These are phyloP conservation scores for Trifolium dubium DNA, from an alignment of 306 rosid species.

Conservation along the genomic window DNA sequence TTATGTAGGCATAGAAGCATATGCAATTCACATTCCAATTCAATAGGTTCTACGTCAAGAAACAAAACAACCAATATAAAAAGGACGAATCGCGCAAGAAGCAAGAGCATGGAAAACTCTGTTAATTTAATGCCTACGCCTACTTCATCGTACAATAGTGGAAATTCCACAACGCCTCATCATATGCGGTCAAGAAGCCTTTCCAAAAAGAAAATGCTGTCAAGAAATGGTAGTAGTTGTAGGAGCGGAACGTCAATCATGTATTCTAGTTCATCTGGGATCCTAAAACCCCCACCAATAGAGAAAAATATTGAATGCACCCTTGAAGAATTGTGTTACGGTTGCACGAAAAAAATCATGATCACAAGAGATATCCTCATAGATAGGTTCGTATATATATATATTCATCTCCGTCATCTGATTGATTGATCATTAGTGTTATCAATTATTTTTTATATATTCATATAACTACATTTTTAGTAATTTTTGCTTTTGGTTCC, in stretches of 20 bases:
- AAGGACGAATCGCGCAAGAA: conserved; percentile 21
- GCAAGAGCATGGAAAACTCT: conserved; percentile 23
- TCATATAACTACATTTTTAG: not conserved
- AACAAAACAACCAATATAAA: conserved; percentile 31
- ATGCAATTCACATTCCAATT: conserved; percentile 29
- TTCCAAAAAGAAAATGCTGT: not conserved
- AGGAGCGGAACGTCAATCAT: conserved; percentile 55
- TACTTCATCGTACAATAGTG: conserved; percentile 27
- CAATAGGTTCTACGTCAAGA: conserved; percentile 29
- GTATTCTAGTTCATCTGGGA: conserved; percentile 85
- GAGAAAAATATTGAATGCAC: conserved; percentile 79
- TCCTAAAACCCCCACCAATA: conserved; percentile 66
- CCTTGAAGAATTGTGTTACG: conserved; percentile 82
- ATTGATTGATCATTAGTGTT: not conserved
- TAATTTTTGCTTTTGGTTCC: not conserved
- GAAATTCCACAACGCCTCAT: conserved; percentile 8
- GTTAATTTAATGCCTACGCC: conserved; percentile 16
- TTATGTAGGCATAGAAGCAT: conserved; percentile 37
- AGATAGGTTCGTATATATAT: conserved; percentile 55
- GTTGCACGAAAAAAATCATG: conserved; percentile 74
- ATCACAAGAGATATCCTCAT: conserved; percentile 63
- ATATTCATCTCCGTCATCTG: not conserved
- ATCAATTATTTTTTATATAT: not conserved
- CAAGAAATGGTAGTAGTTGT: conserved; percentile 38
- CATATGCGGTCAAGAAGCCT: not conserved